Conservation (phyloP, 345 rosid genomes). For the Chamaenerion angustifolium region DNA sequence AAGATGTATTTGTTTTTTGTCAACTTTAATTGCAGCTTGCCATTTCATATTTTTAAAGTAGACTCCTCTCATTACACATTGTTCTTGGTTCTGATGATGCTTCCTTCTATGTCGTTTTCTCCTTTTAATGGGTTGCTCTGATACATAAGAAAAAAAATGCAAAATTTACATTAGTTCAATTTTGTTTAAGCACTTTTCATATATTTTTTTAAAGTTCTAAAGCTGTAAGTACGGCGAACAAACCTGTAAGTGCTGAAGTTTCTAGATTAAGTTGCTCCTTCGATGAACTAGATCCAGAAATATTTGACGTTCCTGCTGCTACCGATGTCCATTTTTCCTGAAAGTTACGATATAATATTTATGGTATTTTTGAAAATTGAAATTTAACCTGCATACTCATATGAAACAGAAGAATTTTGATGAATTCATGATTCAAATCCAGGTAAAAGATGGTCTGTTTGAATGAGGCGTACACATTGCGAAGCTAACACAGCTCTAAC, state of each 20-base stretch:
- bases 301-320: conserved; percentile 24
- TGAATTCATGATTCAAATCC: too few species aligned
- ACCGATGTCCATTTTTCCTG: conserved; percentile 21
- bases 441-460: too few species aligned
- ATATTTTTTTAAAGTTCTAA: too few species aligned
- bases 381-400: neutral
- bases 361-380: neutral
- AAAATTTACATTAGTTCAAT: too few species aligned
- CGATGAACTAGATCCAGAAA: conserved; percentile 31
- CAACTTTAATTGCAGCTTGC: conserved; percentile 98
- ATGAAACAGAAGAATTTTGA: too few species aligned
- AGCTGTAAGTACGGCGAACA: too few species aligned
- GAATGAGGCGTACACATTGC: too few species aligned
- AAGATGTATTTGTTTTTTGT: conserved; percentile 89
- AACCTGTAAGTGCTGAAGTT: conserved; percentile 30
- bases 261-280: conserved; percentile 28
- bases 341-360: conserved; percentile 3
- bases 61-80: conserved; percentile 93
- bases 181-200: too few species aligned
- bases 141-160: conserved; percentile 5
- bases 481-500: too few species aligned
- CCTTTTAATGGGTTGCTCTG: conserved; percentile 74
- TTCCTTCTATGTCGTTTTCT: conserved; percentile 89
- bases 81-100: conserved; percentile 75
- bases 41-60: conserved; percentile 98